These are phyloP conservation scores for Penium margaritaceum DNA, from an alignment of 139 green algal species.

Conservation along the genomic window DNA sequence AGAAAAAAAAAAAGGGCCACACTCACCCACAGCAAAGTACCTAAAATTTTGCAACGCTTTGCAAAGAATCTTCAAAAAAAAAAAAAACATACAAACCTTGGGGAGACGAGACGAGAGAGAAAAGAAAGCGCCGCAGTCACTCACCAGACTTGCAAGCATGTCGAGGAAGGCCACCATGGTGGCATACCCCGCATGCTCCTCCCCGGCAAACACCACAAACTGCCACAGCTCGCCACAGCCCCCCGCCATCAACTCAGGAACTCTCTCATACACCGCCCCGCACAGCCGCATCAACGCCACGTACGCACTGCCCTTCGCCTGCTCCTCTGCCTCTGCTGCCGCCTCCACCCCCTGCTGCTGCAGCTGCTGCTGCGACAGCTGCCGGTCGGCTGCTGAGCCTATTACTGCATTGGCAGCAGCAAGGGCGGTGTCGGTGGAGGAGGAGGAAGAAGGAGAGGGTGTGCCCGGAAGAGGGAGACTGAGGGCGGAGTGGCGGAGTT, in stretches of 20 bases:
- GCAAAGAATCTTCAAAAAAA: too few species aligned
- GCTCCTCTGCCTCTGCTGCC: neutral
- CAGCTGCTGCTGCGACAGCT: neutral
- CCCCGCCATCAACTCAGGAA: conserved; percentile 15
- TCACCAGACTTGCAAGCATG: conserved; percentile 28
- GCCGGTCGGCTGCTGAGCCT: neutral
- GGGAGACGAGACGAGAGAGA: too few species aligned
- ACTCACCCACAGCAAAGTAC: too few species aligned
- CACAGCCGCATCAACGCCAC: conserved; percentile 11
- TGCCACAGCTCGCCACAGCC: conserved; percentile 9
- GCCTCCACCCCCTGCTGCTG: conserved; percentile 8
- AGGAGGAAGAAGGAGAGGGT: neutral
- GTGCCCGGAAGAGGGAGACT: neutral
- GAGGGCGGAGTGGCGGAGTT: conserved; percentile 4
- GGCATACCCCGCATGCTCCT: conserved; percentile 24
- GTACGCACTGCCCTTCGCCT: neutral
- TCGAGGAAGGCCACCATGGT: conserved; percentile 34
- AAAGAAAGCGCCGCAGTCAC: too few species aligned
- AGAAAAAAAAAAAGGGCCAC: too few species aligned
- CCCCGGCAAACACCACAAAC: conserved; percentile 33
- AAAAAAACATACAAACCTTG: too few species aligned
- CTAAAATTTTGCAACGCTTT: too few species aligned
- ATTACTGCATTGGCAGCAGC: neutral
- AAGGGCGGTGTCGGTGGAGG: neutral
- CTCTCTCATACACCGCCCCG: conserved; percentile 13